These are phyloP conservation scores for Saccharomyces uvarum DNA, from an alignment of 1,139 yeast species.

Conservation along the genomic window DNA sequence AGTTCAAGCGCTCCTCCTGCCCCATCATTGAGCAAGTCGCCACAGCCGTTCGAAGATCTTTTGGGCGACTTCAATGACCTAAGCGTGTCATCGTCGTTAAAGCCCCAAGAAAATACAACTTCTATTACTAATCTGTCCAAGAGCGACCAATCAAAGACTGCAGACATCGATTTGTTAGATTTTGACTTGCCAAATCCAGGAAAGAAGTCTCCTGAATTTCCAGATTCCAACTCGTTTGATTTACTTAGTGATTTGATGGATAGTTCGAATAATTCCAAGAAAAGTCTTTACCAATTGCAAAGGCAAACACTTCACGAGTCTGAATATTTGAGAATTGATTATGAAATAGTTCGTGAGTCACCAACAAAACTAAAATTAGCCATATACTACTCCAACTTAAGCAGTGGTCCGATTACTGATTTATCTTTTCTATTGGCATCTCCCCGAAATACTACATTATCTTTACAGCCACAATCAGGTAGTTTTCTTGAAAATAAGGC, in stretches of 20 bases:
- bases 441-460: slow-evolving; percentile 62
- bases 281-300: background rate
- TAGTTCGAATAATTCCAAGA: slow-evolving; percentile 30
- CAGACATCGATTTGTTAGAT: slow-evolving; percentile 36
- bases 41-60: slow-evolving; percentile 16
- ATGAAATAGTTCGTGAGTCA: slow-evolving; percentile 38
- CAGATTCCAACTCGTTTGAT: slow-evolving; percentile 26
- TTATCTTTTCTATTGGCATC: slow-evolving; percentile 74
- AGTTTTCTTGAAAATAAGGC: slow-evolving; percentile 46
- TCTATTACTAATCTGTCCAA: background rate
- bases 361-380: slow-evolving; percentile 39
- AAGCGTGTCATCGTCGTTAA: slow-evolving; percentile 37
- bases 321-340: slow-evolving; percentile 45
- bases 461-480: slow-evolving; percentile 63
- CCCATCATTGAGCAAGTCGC: slow-evolving; percentile 1
- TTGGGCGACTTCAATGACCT: slow-evolving; percentile 55
- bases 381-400: slow-evolving; percentile 38
- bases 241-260: slow-evolving; percentile 42
- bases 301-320: slow-evolving; percentile 38
- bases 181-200: slow-evolving; percentile 37
- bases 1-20: slow-evolving; percentile 21
- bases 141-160: slow-evolving; percentile 10
- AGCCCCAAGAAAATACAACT: slow-evolving; percentile 13
- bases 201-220: slow-evolving; percentile 1
- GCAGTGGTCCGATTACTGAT: slow-evolving; percentile 41